Conservation (phyloP, 371 early-diverging fungal genomes). For the Rhizopus stolonifer region DNA sequence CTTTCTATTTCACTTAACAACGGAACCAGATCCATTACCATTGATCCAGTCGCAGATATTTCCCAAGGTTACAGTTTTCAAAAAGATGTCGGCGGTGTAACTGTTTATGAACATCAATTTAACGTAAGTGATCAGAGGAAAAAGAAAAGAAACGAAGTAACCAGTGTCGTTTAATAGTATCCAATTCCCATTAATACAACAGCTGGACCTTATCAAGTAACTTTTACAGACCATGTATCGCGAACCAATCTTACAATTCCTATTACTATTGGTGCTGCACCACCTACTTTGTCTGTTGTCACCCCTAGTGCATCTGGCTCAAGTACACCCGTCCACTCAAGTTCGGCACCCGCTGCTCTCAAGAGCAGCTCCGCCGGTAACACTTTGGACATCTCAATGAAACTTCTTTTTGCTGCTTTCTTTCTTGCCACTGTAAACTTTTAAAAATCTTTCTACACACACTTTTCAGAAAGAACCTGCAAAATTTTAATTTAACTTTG, state of each 20-base stretch:
- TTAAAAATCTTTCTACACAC: background rate
- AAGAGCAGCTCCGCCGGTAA: background rate
- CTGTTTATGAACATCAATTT: constrained; percentile 36
- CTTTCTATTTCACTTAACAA: constrained; percentile 24
- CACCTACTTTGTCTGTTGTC: constrained; percentile 8
- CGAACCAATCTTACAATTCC: constrained; percentile 29
- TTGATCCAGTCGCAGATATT: constrained; percentile 26
- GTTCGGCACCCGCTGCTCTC: background rate
- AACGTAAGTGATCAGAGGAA: constrained; percentile 20
- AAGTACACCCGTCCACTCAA: background rate
- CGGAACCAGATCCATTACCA: constrained; percentile 4
- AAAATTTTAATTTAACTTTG: too few relatives aligned
- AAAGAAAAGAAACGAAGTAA: background rate
- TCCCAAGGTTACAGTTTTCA: constrained; percentile 34
- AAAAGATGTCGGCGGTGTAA: constrained; percentile 22
- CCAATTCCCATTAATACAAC: constrained; percentile 28
- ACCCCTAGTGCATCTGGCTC: background rate
- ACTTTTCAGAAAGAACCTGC: too few relatives aligned
- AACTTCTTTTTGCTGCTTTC: background rate
- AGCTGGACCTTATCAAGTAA: constrained; percentile 34
- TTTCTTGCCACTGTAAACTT: background rate
- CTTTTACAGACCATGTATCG: constrained; percentile 23
- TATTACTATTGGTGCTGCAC: constrained; percentile 30
- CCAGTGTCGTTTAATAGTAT: constrained; percentile 21
- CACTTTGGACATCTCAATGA: background rate